phyloP scores from a whole-genome alignment of 495 filamentous ascomycete genomes.

The Neurospora hispaniola region DNA sequence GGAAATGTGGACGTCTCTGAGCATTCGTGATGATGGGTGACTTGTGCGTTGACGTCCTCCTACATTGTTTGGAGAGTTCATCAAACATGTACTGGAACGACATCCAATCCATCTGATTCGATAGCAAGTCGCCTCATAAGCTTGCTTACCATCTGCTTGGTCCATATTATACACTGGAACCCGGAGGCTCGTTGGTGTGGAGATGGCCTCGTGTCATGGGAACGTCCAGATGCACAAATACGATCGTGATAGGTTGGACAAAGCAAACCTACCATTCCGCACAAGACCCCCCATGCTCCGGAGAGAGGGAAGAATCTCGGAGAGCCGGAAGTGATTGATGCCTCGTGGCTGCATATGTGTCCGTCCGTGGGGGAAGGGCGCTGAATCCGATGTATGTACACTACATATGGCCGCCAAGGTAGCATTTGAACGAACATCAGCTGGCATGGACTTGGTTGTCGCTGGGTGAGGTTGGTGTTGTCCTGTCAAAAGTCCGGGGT shows the following conservation, averaged over 20 bases:
- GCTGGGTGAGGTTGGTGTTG: neutral
- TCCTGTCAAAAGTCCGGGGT: neutral
- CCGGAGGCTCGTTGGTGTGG: neutral
- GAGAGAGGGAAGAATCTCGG: slow-evolving; percentile 13
- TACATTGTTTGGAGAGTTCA: neutral
- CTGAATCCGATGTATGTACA: neutral
- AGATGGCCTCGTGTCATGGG: neutral
- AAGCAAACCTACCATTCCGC: neutral
- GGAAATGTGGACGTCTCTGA: neutral
- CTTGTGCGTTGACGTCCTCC: neutral
- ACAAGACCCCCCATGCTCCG: slow-evolving; percentile 2
- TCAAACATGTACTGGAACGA: neutral
- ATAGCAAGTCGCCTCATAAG: neutral
- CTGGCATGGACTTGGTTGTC: neutral
- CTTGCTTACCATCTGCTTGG: neutral
- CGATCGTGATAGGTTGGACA: neutral
- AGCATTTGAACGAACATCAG: neutral
- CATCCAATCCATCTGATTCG: neutral
- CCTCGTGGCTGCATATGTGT: neutral
- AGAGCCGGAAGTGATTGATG: slow-evolving; percentile 5
- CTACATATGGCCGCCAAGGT: neutral
- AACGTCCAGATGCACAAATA: neutral
- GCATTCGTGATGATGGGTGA: neutral
- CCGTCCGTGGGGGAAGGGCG: neutral
- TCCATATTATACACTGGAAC: neutral